Base-by-base conservation (phyloP, 2,329 filamentous ascomycete species). In the Aspergillus costaricaensis region DNA sequence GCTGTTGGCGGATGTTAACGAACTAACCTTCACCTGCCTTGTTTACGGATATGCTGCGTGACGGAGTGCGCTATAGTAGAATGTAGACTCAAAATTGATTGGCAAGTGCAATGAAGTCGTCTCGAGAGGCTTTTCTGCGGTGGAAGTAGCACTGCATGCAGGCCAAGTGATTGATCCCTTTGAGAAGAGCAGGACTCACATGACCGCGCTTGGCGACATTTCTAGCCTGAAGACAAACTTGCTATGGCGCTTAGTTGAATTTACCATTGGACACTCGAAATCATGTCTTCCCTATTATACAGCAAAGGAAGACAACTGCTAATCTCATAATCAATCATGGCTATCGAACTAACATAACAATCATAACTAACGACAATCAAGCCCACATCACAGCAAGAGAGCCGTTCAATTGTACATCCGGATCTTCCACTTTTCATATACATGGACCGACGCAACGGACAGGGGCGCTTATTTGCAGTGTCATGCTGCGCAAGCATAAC, bases 341-440 rank as follows among this genome's bases (percentile, higher is more conserved):
- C 53, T 55, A 55, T 55, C 10, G 19, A 27, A 55, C 39, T 55
- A 55, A 55, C 53, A 55, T 55, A 55, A 55, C 39, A 30, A 47
- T 55, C 53, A 55, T 55, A 55, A 55, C 52, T 32, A 55, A 44
- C n/a, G 9, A 36, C 53, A 47, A 44, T 17, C 23, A 38, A 23
- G n/a, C 39, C 14, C 12, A n/a, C 27, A 14, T 55, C 52, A 44
- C 19, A n/a, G 23, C 21, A 49, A 49, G 47, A 32, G 10, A 21
- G 12, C 12, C 23, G 19, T 4, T 4, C 21, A 15, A 36, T 27
- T 36, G 53, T 47, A 55, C 53, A 55, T 10, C 25, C 17, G 53
- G 17, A 44, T 30, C 30, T 55, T 30, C 41, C 53, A 44, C 5
- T 53, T 12, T 15, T 44, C 23, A 55, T 30, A 15, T 32, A 32